Evolutionary conservation across 129 eudicot genomes (phyloP), one percentile per base, ranked within the genome.

Genomic region (Escallonia rubra): DNA sequence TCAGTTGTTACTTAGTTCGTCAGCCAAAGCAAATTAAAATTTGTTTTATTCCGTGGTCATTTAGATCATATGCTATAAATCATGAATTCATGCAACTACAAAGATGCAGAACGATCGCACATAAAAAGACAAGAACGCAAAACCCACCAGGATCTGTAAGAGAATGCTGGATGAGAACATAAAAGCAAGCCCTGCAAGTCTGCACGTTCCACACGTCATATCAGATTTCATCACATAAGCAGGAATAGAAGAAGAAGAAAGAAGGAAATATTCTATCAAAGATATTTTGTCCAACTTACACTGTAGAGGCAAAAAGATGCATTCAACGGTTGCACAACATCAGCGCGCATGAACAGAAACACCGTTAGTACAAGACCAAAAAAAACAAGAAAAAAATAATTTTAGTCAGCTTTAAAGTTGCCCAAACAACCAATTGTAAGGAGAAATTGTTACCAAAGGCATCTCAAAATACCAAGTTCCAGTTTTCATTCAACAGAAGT

Each of bases 141-240:
- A 64, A 73, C 81, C 16, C 75, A 88, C 98, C 92, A 93, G 68
- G 66, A 93, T 76, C 79, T 93, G 98, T 66, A 93, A 78, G 60
- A 93, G 80, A 69, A 93, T 75, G 82, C 98, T 93, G 53, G 95
- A 59, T 42, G 98, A 93, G 72, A 89, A 93, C 96, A 89, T 93
- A 77, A 89, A 88, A 48, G 98, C 98, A 59, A 93, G 95, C 57
- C 96, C 98, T 57, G 91, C 96, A 72, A 93, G 96, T 79, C 98
- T 93, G 92, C 72, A 68, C 9, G 16, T 8, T 38, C 34, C 14
- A 38, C 14, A 38, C 10, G 12, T 59, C 57, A 1, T 68, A 54
- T 67, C 5, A 59, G 64, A 56, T 46, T 69, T 59, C 40, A 68
- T 50, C 34, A 3, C 13, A 5, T 8, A 7, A 46, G 5, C n/a